Conservation (phyloP, 169 alveolate genomes). For the Plasmodium malariae region DNA sequence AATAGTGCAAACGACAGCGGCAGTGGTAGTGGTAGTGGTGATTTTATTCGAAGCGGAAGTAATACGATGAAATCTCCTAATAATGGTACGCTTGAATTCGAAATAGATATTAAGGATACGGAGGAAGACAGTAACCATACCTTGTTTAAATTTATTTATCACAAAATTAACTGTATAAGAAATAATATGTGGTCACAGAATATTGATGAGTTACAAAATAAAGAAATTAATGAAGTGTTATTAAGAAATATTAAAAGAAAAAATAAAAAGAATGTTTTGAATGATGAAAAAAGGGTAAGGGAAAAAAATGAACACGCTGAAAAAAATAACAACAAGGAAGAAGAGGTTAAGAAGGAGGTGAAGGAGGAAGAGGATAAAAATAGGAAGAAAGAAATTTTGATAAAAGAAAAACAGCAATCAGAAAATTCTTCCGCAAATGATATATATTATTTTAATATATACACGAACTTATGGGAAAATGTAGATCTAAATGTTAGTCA, state of each 20-base stretch:
- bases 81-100: slow-evolving; percentile 26
- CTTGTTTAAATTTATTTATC: slow-evolving; percentile 34
- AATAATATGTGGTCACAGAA: slow-evolving; percentile 52
- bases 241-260: background rate
- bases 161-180: slow-evolving; percentile 44
- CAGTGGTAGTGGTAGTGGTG: background rate
- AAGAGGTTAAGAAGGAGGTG: background rate
- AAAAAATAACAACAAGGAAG: background rate
- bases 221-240: slow-evolving; percentile 25
- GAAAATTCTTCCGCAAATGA: slow-evolving; percentile 14
- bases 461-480: slow-evolving; percentile 51
- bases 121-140: slow-evolving; percentile 10
- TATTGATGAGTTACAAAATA: slow-evolving; percentile 36
- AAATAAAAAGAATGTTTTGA: background rate
- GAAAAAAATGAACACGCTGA: background rate
- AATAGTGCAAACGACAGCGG: background rate
- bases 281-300: background rate
- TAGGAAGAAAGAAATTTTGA: background rate
- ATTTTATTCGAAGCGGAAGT: too few relatives aligned
- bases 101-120: background rate
- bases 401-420: background rate
- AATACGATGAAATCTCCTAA: background rate
- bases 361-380: slow-evolving; percentile 38
- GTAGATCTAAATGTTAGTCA: slow-evolving; percentile 59
- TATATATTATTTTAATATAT: slow-evolving; percentile 40